Base-by-base conservation (phyloP, 2,329 filamentous ascomycete genomes). In the Diaporthe sp. region DNA sequence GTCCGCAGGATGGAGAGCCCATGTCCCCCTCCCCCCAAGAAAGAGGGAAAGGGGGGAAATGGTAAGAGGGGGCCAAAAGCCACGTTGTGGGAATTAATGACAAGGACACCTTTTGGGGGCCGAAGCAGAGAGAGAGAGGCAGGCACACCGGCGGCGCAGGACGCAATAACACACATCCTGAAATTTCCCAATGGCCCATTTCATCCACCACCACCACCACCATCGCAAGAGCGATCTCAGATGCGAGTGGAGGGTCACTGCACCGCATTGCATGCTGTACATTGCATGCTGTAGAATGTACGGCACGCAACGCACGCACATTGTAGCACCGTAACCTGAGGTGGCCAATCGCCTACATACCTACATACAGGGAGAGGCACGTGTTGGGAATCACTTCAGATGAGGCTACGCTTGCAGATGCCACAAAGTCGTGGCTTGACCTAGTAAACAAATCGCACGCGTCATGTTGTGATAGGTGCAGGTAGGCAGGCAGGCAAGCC, bases 21-120 rank as follows among this genome's bases (percentile, higher is more conserved):
- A 39, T 68, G 63, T 3, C 8, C 17, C 55, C 55, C 47, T 12
- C 22, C 17, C 15, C 19, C 27, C 15, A 30, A 19, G 25, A 61
- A 39, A n/a, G 42, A 19, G 35, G 32, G 3, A 15, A 30, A 35
- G 10, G 42, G 8, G 32, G 39, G 39, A 22, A 27, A 51, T 68
- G 63, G 63, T 37, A 37, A 53, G 44, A 37, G 63, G 63, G 63
- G 63, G 63, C 63, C 63, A 68, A 68, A 68, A 68, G 63, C 63
- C 63, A 68, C 63, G 63, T 68, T 68, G 63, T 68, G 63, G 47
- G 47, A 68, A 68, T 68, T 39, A 39, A 27, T 39, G 32, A 68
- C 63, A 68, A 66, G 47, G 32, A 51, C 32, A 51, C 22, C 44
- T 25, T 15, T 53, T 51, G 63, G 63, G 63, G 63, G 63, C 44